Evolutionary conservation across 352 stramenopile genomes (phyloP).

Genomic region (Phytophthora crassamura): DNA sequence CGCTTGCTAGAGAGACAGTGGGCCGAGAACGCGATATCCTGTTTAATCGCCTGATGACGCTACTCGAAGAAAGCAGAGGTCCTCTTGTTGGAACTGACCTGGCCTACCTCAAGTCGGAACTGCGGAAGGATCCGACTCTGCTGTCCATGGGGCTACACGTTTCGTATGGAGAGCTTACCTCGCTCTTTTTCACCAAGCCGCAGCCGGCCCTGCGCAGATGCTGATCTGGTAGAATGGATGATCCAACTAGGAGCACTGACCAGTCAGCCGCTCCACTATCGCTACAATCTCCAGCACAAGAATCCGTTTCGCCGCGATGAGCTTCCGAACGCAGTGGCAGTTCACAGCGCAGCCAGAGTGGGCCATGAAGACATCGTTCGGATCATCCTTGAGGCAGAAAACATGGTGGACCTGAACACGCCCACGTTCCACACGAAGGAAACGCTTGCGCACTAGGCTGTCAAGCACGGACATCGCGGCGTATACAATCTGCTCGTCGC

Average conservation of each 20-base stretch:
- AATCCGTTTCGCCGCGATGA: background rate
- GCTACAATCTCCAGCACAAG: slow-evolving; percentile 1
- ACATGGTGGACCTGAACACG: slow-evolving; percentile 36
- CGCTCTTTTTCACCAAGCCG: slow-evolving; percentile 39
- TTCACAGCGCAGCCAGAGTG: slow-evolving; percentile 30
- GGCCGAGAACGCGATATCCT: background rate
- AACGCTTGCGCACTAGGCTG: slow-evolving; percentile 33
- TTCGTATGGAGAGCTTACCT: background rate
- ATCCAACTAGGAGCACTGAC: slow-evolving; percentile 38
- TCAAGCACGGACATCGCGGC: slow-evolving; percentile 20
- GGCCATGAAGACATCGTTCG: slow-evolving; percentile 30
- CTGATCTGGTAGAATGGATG: slow-evolving; percentile 42
- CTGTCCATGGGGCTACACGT: slow-evolving; percentile 6
- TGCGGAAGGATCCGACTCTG: slow-evolving; percentile 22
- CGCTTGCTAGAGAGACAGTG: background rate
- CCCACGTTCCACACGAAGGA: slow-evolving; percentile 40
- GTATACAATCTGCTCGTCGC: slow-evolving; percentile 15
- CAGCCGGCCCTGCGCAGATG: slow-evolving; percentile 35
- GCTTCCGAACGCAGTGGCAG: slow-evolving; percentile 25
- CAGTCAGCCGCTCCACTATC: slow-evolving; percentile 24
- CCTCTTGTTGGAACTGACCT: slow-evolving; percentile 13
- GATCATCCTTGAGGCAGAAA: slow-evolving; percentile 36
- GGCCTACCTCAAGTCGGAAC: slow-evolving; percentile 14
- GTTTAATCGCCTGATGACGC: slow-evolving; percentile 26
- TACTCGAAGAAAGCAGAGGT: slow-evolving; percentile 19